A percentile compares a stretch with the other conserved stretches of the same genome.
These are phyloP conservation scores for Vigna radiata DNA, from an alignment of 306 rosid genomes.

Conservation along the genomic window DNA sequence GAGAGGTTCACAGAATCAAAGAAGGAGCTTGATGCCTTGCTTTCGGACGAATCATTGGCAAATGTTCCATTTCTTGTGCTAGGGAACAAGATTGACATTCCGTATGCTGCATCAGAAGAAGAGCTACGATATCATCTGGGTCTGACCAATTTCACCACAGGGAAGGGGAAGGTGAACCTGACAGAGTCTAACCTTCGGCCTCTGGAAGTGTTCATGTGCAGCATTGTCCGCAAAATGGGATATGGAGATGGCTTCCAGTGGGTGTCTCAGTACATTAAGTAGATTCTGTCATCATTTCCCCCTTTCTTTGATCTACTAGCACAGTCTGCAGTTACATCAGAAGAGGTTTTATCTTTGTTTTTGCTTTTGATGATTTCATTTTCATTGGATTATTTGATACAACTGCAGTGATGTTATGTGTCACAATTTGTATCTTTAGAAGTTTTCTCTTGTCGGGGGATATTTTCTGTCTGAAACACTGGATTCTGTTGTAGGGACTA, in stretches of 20 bases:
- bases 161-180: slow-evolving; percentile 78
- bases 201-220: slow-evolving; percentile 92
- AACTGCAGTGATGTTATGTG: slow-evolving; percentile 50
- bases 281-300: slow-evolving; percentile 43
- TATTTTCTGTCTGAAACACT: slow-evolving; percentile 35
- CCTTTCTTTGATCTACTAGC: slow-evolving; percentile 39
- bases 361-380: slow-evolving; percentile 39
- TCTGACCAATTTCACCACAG: slow-evolving; percentile 80
- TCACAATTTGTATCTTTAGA: slow-evolving; percentile 44
- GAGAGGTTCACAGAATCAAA: slow-evolving; percentile 81
- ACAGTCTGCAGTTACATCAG: slow-evolving; percentile 53
- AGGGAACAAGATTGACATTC: slow-evolving; percentile 88
- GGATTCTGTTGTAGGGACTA: slow-evolving; percentile 45
- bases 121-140: slow-evolving; percentile 80
- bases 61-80: slow-evolving; percentile 77
- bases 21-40: slow-evolving; percentile 78
- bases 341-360: slow-evolving; percentile 43
- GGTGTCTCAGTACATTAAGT: slow-evolving; percentile 86
- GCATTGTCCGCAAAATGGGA: slow-evolving; percentile 91
- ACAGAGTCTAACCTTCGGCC: slow-evolving; percentile 73
- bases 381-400: slow-evolving; percentile 49
- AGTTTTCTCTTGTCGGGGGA: slow-evolving; percentile 20
- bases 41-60: slow-evolving; percentile 73
- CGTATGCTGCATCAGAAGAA: slow-evolving; percentile 85
- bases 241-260: slow-evolving; percentile 90